Evolutionary conservation across 345 rosid genomes (phyloP), one percentile per base, ranked within the genome.

Genomic region (Carallia brachiata): DNA sequence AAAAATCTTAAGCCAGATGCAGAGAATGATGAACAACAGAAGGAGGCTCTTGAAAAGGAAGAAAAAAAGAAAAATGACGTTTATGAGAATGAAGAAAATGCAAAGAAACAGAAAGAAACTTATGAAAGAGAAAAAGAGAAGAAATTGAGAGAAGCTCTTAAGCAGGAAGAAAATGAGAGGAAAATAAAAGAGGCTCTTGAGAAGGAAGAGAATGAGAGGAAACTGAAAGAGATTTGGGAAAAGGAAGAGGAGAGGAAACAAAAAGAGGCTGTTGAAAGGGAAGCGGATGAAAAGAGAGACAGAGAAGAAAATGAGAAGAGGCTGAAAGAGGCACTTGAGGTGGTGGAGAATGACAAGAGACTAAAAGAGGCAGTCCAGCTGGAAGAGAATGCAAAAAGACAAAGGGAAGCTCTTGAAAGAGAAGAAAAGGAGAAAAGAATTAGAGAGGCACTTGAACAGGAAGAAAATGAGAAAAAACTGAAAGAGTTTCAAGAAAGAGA

Each of bases 401-500:
- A 39, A 30, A 79, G 70, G 47, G 84, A 83, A 78, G 80, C 79
- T 58, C 44, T 39, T 66, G 75, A 79, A 57, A 76, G 23, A 64
- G 82, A 80, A 70, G 85, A 81, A 66, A 70, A 69, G 4, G 85
- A 83, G 76, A 82, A 74, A 66, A 83, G 79, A 67, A 48, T 79
- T 44, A 82, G 67, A 71, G 87, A 80, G 73, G 83, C 67, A 27
- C 63, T 27, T 58, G 84, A 84, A 69, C 74, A 55, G 72, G 86
- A 80, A 79, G 85, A 84, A 71, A 79, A 75, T 54, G 84, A 81
- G 78, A 84, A 65, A 67, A 82, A 62, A 69, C 78, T 75, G 53
- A 80, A 67, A 74, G 82, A 84, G 77, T 82, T 70, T 66, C 37
- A n/a, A 80, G 84, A 79, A 67, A 80, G 68, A 63, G 86, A 82